phyloP scores from a whole-genome alignment of 192 early-diverging fungal species.

The Coemansia sp. region DNA sequence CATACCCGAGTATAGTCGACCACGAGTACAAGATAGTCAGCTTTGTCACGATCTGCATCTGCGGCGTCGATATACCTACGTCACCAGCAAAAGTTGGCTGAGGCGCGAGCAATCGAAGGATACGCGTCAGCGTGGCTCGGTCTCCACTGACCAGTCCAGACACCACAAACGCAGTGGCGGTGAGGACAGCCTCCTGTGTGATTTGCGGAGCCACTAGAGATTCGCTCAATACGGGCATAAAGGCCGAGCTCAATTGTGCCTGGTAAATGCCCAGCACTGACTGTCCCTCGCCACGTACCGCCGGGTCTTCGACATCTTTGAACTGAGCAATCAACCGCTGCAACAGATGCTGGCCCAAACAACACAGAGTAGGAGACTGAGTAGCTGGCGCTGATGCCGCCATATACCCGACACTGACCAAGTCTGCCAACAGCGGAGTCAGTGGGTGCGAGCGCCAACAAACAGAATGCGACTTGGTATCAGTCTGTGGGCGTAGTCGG shows the following conservation, averaged over 20 bases:
- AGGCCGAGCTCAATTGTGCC: constrained; percentile 89
- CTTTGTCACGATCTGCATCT: constrained; percentile 23
- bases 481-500: background rate
- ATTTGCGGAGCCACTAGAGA: background rate
- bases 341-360: constrained; percentile 80
- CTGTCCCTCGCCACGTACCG: constrained; percentile 69
- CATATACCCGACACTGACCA: constrained; percentile 89
- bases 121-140: constrained; percentile 22
- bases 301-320: constrained; percentile 80
- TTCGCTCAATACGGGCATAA: constrained; percentile 69
- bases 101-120: constrained; percentile 45
- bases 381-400: constrained; percentile 79
- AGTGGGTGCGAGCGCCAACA: constrained; percentile 46
- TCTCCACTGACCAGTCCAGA: constrained; percentile 30
- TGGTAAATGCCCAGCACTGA: constrained; percentile 89
- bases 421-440: constrained; percentile 65
- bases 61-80: constrained; percentile 5
- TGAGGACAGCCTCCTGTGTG: constrained; percentile 21
- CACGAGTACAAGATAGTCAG: constrained; percentile 34
- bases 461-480: constrained; percentile 14
- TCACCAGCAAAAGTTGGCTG: constrained; percentile 9
- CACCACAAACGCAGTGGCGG: constrained; percentile 33
- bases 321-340: constrained; percentile 80
- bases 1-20: constrained; percentile 20
- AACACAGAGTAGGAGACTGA: constrained; percentile 59